Evolutionary conservation across 2,329 filamentous ascomycete species (phyloP), one percentile per base, ranked within the genome.

Genomic region (Colletotrichum sojae): DNA sequence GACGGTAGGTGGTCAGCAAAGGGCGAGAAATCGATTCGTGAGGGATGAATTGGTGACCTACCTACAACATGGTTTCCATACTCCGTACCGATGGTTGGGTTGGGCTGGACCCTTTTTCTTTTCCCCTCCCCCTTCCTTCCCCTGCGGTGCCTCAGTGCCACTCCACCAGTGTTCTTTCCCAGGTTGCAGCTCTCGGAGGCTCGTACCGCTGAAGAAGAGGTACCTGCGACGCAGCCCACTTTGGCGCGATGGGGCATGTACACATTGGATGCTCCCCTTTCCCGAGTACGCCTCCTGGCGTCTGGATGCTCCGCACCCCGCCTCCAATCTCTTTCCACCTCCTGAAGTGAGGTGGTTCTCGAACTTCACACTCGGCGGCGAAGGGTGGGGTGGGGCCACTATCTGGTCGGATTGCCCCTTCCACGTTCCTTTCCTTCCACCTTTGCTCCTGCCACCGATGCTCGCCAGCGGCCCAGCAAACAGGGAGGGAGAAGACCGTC

Each of bases 291-390:
- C 46, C 18, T 18, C 4, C 59, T 18, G 12, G 52, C 10, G 15
- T 6, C 16, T 36, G 31, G 31, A 13, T 12, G 40, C 57, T 52
- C 53, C 53, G 25, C 60, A 65, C 66, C 66, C 62, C 66, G 66
- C 66, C 66, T 66, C 49, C 45, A 66, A 69, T 66, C 48, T 66
- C 62, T 59, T 61, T 66, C 62, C 66, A 59, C 45, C 18, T 46
- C 31, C 31, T 36, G 31, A 36, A 10, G 31, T 36, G 10, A 8
- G 2, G 6, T 36, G 6, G 6, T 68, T 68, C 65, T 68, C 61
- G 65, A 68, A 65, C 60, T 18, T 40, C 39, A 40, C 22, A 25
- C 5, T 25, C 31, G 31, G 31, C 31, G 31, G 31, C 31, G 45
- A 46, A 4, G 16, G 16, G 55, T 60, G 46, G 51, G 43, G 55